Conservation (phyloP, 768 basidiomycete species). For the Chalciporus piperatus region DNA sequence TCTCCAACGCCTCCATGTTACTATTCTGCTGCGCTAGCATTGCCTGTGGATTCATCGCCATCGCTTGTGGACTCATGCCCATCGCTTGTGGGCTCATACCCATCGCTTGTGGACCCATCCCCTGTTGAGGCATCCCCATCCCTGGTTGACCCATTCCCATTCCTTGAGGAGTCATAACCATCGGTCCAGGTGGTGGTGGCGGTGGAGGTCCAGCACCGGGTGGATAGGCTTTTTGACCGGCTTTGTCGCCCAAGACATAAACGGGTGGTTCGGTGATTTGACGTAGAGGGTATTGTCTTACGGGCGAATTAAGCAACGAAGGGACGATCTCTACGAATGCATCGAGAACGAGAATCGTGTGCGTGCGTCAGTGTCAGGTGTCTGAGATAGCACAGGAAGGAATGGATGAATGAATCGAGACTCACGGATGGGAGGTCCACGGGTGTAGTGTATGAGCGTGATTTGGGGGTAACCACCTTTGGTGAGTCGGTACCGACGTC, state of each 20-base stretch:
- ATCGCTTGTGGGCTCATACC: constrained; percentile 14
- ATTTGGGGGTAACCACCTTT: constrained; percentile 75
- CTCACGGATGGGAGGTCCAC: constrained; percentile 63
- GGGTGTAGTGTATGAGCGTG: constrained; percentile 74
- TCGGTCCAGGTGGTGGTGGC: constrained; percentile 23
- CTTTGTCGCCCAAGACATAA: constrained; percentile 70
- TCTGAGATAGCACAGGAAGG: constrained; percentile 18
- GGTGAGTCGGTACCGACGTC: constrained; percentile 66
- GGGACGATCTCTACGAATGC: constrained; percentile 53
- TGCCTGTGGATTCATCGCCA: constrained; percentile 34
- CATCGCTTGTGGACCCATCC: constrained; percentile 12
- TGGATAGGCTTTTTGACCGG: constrained; percentile 61
- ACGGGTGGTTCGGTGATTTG: constrained; percentile 62
- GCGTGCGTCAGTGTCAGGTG: background rate
- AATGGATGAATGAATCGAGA: constrained; percentile 15
- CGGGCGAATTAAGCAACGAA: constrained; percentile 54
- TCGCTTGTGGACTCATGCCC: constrained; percentile 23
- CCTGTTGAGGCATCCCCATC: constrained; percentile 25
- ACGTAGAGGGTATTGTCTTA: constrained; percentile 71
- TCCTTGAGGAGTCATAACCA: constrained; percentile 23
- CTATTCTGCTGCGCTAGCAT: constrained; percentile 72
- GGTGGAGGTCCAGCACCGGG: constrained; percentile 34
- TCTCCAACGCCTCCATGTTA: constrained; percentile 70
- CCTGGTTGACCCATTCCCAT: constrained; percentile 26
- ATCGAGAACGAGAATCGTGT: background rate